Conservation (phyloP, 192 early-diverging fungal species). For the Dissophora ornata region DNA sequence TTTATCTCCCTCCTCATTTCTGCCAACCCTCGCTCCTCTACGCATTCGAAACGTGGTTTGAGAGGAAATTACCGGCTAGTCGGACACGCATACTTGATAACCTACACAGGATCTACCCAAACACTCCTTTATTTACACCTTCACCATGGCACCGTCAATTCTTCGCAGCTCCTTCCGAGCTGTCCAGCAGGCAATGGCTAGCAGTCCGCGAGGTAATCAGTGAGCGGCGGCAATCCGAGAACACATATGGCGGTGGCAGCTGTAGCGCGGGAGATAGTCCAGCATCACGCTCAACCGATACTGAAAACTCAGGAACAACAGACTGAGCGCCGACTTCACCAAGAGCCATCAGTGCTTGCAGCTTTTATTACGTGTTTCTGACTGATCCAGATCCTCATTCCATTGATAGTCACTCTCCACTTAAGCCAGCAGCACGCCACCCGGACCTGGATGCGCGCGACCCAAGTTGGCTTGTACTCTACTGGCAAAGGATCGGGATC, state of each 20-base stretch:
- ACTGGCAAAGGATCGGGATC: conserved; percentile 43
- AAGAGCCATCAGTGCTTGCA: no score
- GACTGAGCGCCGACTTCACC: no score
- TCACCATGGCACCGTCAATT: conserved; percentile 38
- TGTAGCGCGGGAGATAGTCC: no score
- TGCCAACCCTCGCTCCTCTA: no score
- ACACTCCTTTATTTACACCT: no score
- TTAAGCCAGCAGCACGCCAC: conserved; percentile 9
- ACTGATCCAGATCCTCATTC: not conserved
- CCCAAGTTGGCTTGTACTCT: conserved; percentile 40
- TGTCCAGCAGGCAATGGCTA: conserved; percentile 29
- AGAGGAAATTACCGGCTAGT: no score
- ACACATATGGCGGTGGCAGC: not conserved
- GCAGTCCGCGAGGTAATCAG: conserved; percentile 39
- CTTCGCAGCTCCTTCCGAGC: conserved; percentile 43
- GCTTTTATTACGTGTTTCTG: no score
- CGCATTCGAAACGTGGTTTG: no score
- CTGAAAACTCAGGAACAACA: no score
- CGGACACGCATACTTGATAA: no score
- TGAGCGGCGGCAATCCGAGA: not conserved
- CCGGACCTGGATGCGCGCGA: conserved; percentile 36
- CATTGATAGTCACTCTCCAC: conserved; percentile 25
- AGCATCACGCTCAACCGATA: no score
- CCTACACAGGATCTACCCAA: no score
- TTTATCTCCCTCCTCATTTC: not conserved